phyloP scores from a whole-genome alignment of 1,284 basidiomycete species.

The Trichosporon coremiiforme region DNA sequence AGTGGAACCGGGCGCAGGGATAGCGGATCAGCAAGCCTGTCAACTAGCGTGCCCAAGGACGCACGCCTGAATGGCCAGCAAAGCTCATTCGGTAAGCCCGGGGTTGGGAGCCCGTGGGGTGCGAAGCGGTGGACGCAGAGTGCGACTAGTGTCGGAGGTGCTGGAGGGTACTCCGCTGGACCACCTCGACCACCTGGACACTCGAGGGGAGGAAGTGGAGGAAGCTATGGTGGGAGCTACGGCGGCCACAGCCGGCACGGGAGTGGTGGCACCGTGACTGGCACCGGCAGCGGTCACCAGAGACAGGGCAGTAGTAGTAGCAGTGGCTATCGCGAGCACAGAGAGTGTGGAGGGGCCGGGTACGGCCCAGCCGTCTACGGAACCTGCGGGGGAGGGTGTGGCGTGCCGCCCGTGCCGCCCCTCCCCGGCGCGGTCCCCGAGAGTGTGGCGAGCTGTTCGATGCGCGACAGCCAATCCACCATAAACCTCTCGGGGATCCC shows the following conservation, averaged over 20 bases:
- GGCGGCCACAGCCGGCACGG: conserved; percentile 3
- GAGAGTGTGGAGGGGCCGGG: background rate
- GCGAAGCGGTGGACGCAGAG: background rate
- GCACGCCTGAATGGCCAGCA: conserved; percentile 12
- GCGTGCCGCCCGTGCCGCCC: background rate
- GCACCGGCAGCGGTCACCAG: background rate
- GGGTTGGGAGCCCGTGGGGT: conserved; percentile 10
- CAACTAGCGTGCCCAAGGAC: conserved; percentile 14
- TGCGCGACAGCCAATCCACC: background rate
- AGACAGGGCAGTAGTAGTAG: background rate
- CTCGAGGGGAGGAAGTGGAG: background rate
- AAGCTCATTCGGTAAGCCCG: conserved; percentile 11
- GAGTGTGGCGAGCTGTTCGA: background rate
- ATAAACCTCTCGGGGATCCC: conserved; percentile 6
- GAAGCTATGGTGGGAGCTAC: background rate
- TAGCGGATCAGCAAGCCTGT: background rate
- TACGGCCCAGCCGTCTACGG: background rate
- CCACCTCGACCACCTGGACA: no score
- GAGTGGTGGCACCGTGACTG: background rate
- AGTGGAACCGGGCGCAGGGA: background rate
- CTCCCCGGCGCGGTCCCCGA: background rate
- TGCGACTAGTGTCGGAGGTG: background rate
- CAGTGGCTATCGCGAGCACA: background rate
- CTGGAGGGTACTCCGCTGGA: no score
- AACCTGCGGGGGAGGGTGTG: background rate